Conservation (phyloP, 2,329 filamentous ascomycete genomes). For the Exophiala sp. region DNA sequence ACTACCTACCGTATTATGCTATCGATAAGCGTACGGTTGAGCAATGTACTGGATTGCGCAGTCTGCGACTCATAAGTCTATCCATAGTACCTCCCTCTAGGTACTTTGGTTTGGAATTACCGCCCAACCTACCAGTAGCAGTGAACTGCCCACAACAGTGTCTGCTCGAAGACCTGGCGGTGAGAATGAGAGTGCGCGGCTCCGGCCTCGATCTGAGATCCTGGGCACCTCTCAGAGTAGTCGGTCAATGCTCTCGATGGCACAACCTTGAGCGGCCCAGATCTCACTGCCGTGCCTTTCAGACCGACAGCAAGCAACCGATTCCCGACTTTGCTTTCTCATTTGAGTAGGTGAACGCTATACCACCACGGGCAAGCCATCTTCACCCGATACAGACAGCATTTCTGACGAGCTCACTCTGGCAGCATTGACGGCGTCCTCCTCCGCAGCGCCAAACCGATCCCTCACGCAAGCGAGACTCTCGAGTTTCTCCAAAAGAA, state of each 20-base stretch:
- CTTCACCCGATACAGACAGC: background rate
- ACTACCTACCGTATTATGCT: background rate
- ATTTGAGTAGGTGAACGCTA: conserved; percentile 25
- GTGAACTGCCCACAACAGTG: background rate
- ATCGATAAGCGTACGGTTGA: background rate
- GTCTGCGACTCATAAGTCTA: too few relatives aligned
- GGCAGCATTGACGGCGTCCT: conserved; percentile 88
- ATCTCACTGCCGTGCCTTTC: conserved; percentile 5
- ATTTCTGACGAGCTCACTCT: conserved; percentile 7
- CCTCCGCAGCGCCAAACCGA: conserved; percentile 69
- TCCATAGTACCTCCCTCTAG: too few relatives aligned
- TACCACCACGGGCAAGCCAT: background rate
- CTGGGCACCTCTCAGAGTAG: conserved; percentile 1
- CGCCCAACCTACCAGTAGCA: too few relatives aligned
- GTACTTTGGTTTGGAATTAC: too few relatives aligned
- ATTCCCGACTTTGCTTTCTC: conserved; percentile 28
- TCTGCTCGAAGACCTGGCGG: background rate
- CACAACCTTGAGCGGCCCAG: background rate
- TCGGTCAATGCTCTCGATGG: background rate
- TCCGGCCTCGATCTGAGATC: conserved; percentile 13
- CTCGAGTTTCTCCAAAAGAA: conserved; percentile 66
- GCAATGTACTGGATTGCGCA: background rate
- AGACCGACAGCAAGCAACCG: conserved; percentile 1
- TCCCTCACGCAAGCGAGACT: conserved; percentile 70
- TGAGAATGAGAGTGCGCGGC: conserved; percentile 17